These are phyloP conservation scores for Fusarium agapanthi DNA, from an alignment of 2,329 filamentous ascomycete species.

Conservation along the genomic window DNA sequence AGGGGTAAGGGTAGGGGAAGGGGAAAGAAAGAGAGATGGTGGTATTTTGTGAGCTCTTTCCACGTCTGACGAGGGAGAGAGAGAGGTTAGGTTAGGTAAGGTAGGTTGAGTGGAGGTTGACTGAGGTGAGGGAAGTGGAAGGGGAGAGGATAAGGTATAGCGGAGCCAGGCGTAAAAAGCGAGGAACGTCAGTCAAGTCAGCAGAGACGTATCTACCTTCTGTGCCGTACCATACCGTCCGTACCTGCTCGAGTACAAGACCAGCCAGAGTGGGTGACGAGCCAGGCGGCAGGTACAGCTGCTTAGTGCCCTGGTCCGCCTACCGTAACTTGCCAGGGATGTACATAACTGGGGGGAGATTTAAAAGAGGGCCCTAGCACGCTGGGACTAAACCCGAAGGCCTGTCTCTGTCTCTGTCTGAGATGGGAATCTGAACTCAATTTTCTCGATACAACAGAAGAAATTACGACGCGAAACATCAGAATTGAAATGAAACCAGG, in stretches of 20 bases:
- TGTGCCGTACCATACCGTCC: neutral
- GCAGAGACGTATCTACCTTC: conserved; percentile 9
- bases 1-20: conserved; percentile 22
- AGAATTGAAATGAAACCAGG: neutral
- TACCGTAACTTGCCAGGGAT: conserved; percentile 18
- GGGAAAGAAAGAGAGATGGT: conserved; percentile 38
- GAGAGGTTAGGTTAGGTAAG: conserved; percentile 17
- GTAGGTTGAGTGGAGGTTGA: conserved; percentile 25
- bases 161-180: conserved; percentile 17
- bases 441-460: conserved; percentile 9
- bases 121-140: conserved; percentile 14
- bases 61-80: conserved; percentile 41
- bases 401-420: neutral
- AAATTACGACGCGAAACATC: neutral
- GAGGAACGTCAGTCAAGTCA: conserved; percentile 32
- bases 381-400: conserved; percentile 2
- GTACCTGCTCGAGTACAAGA: conserved; percentile 14
- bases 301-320: conserved; percentile 4
- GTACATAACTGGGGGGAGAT: conserved; percentile 9
- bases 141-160: conserved; percentile 21
- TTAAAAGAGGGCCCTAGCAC: conserved; percentile 26
- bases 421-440: conserved; percentile 11
- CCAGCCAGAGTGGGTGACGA: conserved; percentile 5
- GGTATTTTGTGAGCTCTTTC: conserved; percentile 44
- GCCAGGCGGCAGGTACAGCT: conserved; percentile 18